phyloP scores from a whole-genome alignment of 2,329 filamentous ascomycete genomes.

The Trichophyton schoenleinii region DNA sequence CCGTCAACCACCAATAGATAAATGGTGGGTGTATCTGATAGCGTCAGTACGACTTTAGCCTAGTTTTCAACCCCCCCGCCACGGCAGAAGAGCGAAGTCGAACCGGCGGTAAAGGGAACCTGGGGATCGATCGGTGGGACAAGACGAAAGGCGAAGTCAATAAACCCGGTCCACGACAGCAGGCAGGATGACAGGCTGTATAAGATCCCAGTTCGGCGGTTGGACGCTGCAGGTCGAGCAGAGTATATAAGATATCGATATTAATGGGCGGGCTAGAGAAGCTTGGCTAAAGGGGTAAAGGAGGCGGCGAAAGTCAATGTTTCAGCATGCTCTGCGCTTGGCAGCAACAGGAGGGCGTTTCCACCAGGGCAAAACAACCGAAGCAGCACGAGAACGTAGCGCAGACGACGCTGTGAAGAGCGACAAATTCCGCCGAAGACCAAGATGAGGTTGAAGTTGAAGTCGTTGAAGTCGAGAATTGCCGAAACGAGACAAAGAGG shows the following conservation, averaged over 20 bases:
- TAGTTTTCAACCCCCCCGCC: not conserved
- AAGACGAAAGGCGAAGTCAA: not conserved
- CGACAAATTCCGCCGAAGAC: not conserved
- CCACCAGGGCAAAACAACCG: not conserved
- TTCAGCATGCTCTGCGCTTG: constrained; percentile 3
- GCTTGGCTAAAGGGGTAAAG: constrained; percentile 1
- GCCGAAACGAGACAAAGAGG: not conserved
- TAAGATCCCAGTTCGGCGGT: not conserved
- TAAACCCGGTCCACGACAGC: not conserved
- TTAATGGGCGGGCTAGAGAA: not conserved
- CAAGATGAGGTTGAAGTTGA: not conserved
- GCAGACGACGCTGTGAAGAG: not conserved
- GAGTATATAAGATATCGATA: not conserved
- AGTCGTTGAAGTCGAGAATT: not conserved
- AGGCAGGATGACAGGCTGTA: not conserved
- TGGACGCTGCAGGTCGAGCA: not conserved
- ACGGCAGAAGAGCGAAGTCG: not conserved
- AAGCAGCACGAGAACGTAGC: not conserved
- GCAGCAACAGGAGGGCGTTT: not conserved
- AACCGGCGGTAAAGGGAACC: not conserved
- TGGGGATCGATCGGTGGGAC: not conserved
- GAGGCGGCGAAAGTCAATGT: constrained; percentile 4
- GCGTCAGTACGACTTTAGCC: not conserved
- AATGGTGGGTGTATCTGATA: not conserved
- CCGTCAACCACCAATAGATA: not conserved